Evolutionary conservation across 805 yeast genomes (phyloP), one percentile per base, ranked within the genome.

Genomic region (Candida boleticola): DNA sequence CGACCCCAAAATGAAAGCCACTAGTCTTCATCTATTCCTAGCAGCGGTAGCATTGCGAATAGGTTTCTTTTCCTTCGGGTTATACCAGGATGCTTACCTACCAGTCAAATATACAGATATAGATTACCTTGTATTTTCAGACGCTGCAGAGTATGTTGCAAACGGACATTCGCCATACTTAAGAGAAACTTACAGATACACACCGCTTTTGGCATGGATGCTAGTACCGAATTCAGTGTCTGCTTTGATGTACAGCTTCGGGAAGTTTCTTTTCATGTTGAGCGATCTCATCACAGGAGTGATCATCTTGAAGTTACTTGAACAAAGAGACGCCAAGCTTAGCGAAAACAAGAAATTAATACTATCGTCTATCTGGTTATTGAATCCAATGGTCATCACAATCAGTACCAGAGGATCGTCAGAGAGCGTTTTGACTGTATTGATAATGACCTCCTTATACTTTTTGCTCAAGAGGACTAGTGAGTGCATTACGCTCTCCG

Each of bases 331-430:
- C 11, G 27, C 19, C 2, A 9, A 13, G 10, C 10, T 30, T 7
- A 29, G 35, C 20, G n/a, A 20, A 14, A 48, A 25, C 3, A 67
- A 65, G 36, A 67, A 70, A n/a, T 44, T 74, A 10, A 49, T 68
- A 4, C 68, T 81, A 32, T 61, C 82, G 10, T 61, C 83, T 2
- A 64, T 92, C 4, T 93, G 98, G 98, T 70, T 93, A 16, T 70
- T 89, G 51, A 93, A 93, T 58, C 98, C 99, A 13, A 86, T 93
- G 93, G 98, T 90, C 0, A 79, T 84, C 25, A 89, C 96, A 0
- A 93, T 93, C 37, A 82, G 92, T 49, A 89, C 97, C 0, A 72
- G 99, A 36, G 99, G 99, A 1, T 86, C 93, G 21, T 85, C 96
- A 0, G 99, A 93, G 56, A 89, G 97, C 47, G 73, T 93, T 1